Conservation (phyloP, 495 filamentous ascomycete species). For the Bacidia rubella region DNA sequence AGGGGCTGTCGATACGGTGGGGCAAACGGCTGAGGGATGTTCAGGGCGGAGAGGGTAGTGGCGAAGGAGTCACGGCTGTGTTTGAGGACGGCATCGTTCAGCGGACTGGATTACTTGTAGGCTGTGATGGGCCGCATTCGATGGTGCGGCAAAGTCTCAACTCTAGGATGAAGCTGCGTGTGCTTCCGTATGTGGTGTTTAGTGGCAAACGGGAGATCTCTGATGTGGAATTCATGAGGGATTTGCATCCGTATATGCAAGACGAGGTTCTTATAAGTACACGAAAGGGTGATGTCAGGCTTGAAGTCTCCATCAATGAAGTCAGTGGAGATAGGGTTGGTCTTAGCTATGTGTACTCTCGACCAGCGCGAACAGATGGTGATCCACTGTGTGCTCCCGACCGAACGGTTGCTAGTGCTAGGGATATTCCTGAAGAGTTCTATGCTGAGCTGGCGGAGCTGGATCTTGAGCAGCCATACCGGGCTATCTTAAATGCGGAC, state of each 20-base stretch:
- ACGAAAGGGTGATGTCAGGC: slow-evolving; percentile 11
- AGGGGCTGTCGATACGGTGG: slow-evolving; percentile 24
- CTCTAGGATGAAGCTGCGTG: slow-evolving; percentile 15
- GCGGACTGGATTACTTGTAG: slow-evolving; percentile 20
- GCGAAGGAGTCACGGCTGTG: not conserved
- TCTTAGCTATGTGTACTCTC: slow-evolving; percentile 27
- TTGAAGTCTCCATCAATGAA: slow-evolving; percentile 24
- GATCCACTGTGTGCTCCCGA: slow-evolving; percentile 26
- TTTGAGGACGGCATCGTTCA: slow-evolving; percentile 15
- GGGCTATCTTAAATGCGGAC: slow-evolving; percentile 21
- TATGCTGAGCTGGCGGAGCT: slow-evolving; percentile 23
- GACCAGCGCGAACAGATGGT: slow-evolving; percentile 14
- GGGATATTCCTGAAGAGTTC: slow-evolving; percentile 23
- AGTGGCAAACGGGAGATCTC: slow-evolving; percentile 25
- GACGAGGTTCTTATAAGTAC: slow-evolving; percentile 11
- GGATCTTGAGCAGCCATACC: slow-evolving; percentile 20
- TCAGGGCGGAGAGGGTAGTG: not conserved
- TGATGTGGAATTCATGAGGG: slow-evolving; percentile 10
- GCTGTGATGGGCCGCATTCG: slow-evolving; percentile 28
- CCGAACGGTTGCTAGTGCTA: slow-evolving; percentile 19
- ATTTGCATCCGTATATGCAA: slow-evolving; percentile 12
- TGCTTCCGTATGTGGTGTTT: slow-evolving; percentile 29
- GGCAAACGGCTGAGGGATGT: slow-evolving; percentile 17
- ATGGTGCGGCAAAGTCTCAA: slow-evolving; percentile 18
- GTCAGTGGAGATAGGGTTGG: slow-evolving; percentile 6